Evolutionary conservation across 495 filamentous ascomycete species (phyloP).

Genomic region (Tuber borchii): DNA sequence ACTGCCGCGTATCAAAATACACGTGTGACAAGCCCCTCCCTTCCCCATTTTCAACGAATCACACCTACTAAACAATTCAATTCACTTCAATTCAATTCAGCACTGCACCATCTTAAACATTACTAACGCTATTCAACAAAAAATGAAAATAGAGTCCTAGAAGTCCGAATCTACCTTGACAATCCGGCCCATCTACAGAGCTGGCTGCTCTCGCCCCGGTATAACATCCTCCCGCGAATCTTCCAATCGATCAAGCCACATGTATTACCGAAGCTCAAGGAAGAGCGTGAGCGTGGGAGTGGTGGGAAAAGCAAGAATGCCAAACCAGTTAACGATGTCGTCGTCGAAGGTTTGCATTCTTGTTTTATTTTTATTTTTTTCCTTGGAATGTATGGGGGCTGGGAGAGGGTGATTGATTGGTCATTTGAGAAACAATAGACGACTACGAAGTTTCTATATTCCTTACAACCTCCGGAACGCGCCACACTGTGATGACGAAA

Average conservation of each 20-base stretch:
- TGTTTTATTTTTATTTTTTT: neutral
- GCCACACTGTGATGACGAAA: slow-evolving; percentile 80
- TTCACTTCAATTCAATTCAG: neutral
- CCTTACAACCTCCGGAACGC: slow-evolving; percentile 76
- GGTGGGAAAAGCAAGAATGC: slow-evolving; percentile 54
- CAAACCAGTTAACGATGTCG: slow-evolving; percentile 78
- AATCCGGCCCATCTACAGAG: slow-evolving; percentile 68
- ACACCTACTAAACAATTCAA: slow-evolving; percentile 9
- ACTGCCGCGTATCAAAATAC: slow-evolving; percentile 42
- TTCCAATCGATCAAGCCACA: slow-evolving; percentile 75
- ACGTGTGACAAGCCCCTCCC: slow-evolving; percentile 22
- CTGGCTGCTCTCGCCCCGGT: slow-evolving; percentile 72
- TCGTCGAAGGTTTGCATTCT: slow-evolving; percentile 60
- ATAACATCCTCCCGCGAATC: slow-evolving; percentile 69
- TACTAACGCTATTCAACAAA: slow-evolving; percentile 48
- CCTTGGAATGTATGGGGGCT: neutral
- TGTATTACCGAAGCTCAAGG: slow-evolving; percentile 80
- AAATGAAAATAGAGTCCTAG: slow-evolving; percentile 82
- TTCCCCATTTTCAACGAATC: neutral
- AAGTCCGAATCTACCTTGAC: slow-evolving; percentile 91
- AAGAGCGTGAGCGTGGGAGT: slow-evolving; percentile 65
- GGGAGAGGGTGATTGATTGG: slow-evolving; percentile 6
- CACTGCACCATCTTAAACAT: neutral
- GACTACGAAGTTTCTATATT: slow-evolving; percentile 94
- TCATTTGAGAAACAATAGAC: slow-evolving; percentile 50